These are phyloP conservation scores for Rhodotorula graminis DNA, from an alignment of 768 basidiomycete genomes.

Conservation along the genomic window DNA sequence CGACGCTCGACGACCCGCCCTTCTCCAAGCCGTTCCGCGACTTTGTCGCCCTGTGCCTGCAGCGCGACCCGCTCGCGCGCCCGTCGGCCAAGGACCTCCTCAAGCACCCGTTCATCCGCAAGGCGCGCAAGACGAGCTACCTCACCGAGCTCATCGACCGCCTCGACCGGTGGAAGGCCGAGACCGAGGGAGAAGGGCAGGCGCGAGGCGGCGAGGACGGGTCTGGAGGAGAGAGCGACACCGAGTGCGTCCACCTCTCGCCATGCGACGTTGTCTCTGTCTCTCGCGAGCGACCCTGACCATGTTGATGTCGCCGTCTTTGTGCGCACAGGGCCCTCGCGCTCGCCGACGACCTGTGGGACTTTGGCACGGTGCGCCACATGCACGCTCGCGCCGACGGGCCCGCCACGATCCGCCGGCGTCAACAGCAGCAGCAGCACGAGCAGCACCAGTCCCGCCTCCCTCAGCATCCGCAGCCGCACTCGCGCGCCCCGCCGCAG, in stretches of 20 bases:
- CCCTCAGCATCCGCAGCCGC: slow-evolving; percentile 53
- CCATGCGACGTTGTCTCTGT: not conserved
- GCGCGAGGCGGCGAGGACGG: slow-evolving; percentile 55
- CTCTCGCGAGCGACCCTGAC: not conserved
- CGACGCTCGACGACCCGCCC: slow-evolving; percentile 69
- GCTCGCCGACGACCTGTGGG: slow-evolving; percentile 77
- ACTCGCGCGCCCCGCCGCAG: slow-evolving; percentile 46
- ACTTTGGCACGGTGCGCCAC: slow-evolving; percentile 92
- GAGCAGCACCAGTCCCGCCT: slow-evolving; percentile 44
- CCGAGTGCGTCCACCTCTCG: slow-evolving; percentile 49
- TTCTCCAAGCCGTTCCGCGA: slow-evolving; percentile 92
- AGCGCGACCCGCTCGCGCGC: slow-evolving; percentile 82
- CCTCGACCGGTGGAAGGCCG: slow-evolving; percentile 66
- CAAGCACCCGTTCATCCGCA: slow-evolving; percentile 90
- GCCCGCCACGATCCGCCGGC: slow-evolving; percentile 39
- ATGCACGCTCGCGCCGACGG: slow-evolving; percentile 48
- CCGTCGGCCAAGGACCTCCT: slow-evolving; percentile 91
- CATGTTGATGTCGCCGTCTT: not conserved
- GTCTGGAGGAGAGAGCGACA: slow-evolving; percentile 48
- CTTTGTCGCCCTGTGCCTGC: slow-evolving; percentile 86
- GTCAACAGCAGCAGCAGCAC: slow-evolving; percentile 18
- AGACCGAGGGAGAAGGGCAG: slow-evolving; percentile 71
- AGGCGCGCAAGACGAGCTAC: slow-evolving; percentile 91
- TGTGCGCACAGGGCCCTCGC: slow-evolving; percentile 22
- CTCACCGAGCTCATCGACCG: slow-evolving; percentile 87